These are phyloP conservation scores for Paspalum notatum DNA, from an alignment of 176 grass and related monocot species.

Conservation along the genomic window DNA sequence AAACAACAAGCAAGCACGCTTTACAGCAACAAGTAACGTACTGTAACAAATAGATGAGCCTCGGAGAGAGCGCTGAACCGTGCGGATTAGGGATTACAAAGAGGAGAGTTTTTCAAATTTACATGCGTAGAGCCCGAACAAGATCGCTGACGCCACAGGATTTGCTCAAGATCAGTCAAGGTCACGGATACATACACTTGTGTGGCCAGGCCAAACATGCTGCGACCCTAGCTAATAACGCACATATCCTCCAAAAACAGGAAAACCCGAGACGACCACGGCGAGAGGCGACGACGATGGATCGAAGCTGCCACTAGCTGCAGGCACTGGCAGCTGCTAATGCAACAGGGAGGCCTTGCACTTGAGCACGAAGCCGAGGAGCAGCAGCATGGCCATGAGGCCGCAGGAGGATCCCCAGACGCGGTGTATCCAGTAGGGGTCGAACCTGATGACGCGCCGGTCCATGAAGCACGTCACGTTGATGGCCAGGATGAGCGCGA, in stretches of 20 bases:
- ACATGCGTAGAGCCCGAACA: background rate
- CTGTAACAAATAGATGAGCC: background rate
- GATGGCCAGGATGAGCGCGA: conserved; percentile 69
- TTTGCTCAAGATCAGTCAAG: background rate
- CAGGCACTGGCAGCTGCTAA: background rate
- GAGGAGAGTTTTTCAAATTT: background rate
- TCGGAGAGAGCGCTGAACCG: background rate
- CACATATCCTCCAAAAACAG: background rate
- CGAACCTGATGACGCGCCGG: conserved; percentile 70
- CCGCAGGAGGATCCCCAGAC: conserved; percentile 84
- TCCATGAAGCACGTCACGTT: conserved; percentile 85
- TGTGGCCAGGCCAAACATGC: background rate
- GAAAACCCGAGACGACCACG: too few species aligned
- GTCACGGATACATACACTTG: background rate
- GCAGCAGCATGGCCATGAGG: conserved; percentile 73
- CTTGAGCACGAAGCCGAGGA: conserved; percentile 94
- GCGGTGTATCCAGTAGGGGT: conserved; percentile 97
- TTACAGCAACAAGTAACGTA: too few species aligned
- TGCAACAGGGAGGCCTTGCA: conserved; percentile 73
- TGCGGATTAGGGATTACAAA: background rate
- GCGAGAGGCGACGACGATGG: background rate
- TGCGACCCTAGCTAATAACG: background rate
- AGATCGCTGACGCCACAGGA: background rate
- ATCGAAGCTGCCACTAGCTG: background rate
- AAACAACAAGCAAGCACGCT: too few species aligned